Evolutionary conservation across 768 basidiomycete genomes (phyloP), one percentile per base, ranked within the genome.

Genomic region (Tylopilus intermedius): DNA sequence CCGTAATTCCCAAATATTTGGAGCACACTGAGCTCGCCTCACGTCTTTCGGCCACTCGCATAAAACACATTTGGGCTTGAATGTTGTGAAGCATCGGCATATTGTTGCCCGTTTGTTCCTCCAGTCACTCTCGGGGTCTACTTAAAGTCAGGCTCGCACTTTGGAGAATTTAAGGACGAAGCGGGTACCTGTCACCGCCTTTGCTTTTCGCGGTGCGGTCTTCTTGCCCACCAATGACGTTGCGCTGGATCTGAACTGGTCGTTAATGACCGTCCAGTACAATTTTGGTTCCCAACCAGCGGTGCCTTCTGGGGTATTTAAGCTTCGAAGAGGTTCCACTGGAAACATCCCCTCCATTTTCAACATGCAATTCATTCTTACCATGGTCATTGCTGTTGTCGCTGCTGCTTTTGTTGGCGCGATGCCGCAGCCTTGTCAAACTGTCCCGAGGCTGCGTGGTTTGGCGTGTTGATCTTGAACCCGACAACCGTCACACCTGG

Each of bases 401-500:
- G 48, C 54, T 40, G 43, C 55, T 40, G 43, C 55, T 37, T 26
- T 68, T 4, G 62, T 58, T 5, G 41, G 51, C 8, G 66, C 58
- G 0, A 45, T 49, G 5, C 68, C 63, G 2, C 58, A 51, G 4
- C 42, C 59, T 35, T 61, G 68, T 21, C 58, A 56, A 32, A 4
- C 8, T 67, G 67, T 49, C 0, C 66, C 2, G 14, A 64, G 39
- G 67, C 66, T 18, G 1, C 59, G 8, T 57, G 22, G 6, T 67
- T 49, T 49, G 67, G 67, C 10, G 33, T 44, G 3, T 21, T 67
- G 22, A 49, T 0, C 0, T 13, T 70, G 40, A 51, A 55, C 42
- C 66, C 67, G 15, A 50, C 57, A 33, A 62, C 45, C 1, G 52
- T 67, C 43, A 18, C 64, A 8, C 41, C 64, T 8, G 67, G 67